Base-by-base conservation (phyloP, 139 green algal species). In the Spirogloea muscicola region DNA sequence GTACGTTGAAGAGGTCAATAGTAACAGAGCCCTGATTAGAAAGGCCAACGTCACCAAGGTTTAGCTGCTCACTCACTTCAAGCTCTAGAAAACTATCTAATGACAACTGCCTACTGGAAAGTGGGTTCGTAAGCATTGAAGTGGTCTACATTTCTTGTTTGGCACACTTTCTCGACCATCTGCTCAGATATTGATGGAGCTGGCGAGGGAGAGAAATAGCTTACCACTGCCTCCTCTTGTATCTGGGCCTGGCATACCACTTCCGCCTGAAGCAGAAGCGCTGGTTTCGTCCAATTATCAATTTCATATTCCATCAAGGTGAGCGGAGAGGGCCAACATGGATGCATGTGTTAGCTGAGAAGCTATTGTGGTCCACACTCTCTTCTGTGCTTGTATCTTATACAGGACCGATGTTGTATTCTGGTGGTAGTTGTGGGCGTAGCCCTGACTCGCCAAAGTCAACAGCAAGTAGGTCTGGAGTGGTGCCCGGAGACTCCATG, bases 171-270 rank as follows among this genome's bases (percentile, higher is more conserved):
- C 18, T 7, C 34, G 31, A 25, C 5, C 3, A 5, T 76, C 7
- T 76, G 2, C 49, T 13, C 74, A 80, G 48, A 46, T 82, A 18
- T 36, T 80, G 21, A 60, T 72, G 36, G 74, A 82, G 48, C 68
- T 82, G 21, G 44, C 68, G 16, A n/a, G 7, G 27, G 34, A 13
- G 10, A 25, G 68, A n/a, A 78, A 78, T 6, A 38, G n/a, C 51
- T 31, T 81, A 25, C 73, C 73, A 3, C 66, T 81, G 13, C 65
- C 73, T 36, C n/a, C n/a, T 2, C 3, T 78, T 4, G n/a, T 29
- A 3, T 10, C 16, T 27, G n/a, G 34, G 6, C 7, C 40, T 16
- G 40, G 39, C 29, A 49, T 78, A 16, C 21, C 68, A 0, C 58
- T 82, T 0, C 68, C 74, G n/a, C 57, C 29, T 39, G 66, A 79